phyloP scores from a whole-genome alignment of 179 eudicot species.

The Amaranthus tricolor region DNA sequence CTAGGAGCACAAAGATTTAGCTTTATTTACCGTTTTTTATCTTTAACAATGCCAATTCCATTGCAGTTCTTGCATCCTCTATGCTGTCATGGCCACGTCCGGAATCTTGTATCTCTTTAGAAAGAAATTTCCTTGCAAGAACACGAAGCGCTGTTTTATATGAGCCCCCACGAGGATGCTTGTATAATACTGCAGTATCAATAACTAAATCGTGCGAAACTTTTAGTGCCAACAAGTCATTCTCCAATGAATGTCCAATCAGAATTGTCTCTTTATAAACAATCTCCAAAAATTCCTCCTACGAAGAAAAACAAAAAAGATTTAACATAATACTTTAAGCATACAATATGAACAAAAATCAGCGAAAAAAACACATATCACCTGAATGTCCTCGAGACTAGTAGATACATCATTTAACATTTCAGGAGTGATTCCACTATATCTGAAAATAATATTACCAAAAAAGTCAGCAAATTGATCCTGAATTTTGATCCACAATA shows the following conservation, averaged over 20 bases:
- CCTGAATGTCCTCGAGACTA: slow-evolving; percentile 83
- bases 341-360: not conserved
- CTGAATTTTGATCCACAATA: not conserved
- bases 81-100: slow-evolving; percentile 81
- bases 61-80: slow-evolving; percentile 84
- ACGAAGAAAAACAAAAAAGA: slow-evolving; percentile 22
- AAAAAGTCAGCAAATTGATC: not conserved
- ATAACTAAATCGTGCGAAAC: slow-evolving; percentile 70
- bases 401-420: slow-evolving; percentile 85
- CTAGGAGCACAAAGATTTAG: not conserved
- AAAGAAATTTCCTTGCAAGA: slow-evolving; percentile 64
- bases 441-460: slow-evolving; percentile 44
- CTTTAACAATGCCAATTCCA: slow-evolving; percentile 78
- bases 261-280: slow-evolving; percentile 76
- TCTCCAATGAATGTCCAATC: slow-evolving; percentile 89
- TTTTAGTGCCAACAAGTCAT: slow-evolving; percentile 80
- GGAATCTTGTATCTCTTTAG: slow-evolving; percentile 78
- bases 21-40: slow-evolving; percentile 56
- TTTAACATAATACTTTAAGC: not conserved
- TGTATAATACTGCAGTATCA: slow-evolving; percentile 79
- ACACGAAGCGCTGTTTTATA: slow-evolving; percentile 81
- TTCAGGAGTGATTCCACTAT: slow-evolving; percentile 89
- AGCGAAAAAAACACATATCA: slow-evolving; percentile 16
- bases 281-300: slow-evolving; percentile 71
- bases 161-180: slow-evolving; percentile 78